Evolutionary conservation across 148 eudicot genomes (phyloP).

Genomic region (Beta vulgaris): DNA sequence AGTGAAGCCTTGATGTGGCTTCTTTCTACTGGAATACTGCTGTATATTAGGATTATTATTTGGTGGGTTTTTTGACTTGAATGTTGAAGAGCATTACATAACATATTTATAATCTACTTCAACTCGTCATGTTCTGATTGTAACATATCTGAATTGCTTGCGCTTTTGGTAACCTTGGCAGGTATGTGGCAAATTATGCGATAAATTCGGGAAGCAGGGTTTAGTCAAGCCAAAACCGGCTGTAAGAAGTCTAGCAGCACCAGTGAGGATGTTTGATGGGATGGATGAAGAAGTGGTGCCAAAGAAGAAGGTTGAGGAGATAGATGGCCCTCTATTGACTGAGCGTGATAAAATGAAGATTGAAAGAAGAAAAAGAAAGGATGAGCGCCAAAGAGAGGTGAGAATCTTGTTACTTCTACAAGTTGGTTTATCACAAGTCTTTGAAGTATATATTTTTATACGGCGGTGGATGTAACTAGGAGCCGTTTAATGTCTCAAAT

Average conservation of each 20-base stretch:
- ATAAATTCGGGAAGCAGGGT: constrained; percentile 95
- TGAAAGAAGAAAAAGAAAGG: constrained; percentile 93
- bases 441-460: not conserved
- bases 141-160: constrained; percentile 3
- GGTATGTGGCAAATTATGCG: constrained; percentile 78
- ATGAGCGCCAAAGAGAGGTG: constrained; percentile 98
- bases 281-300: constrained; percentile 80
- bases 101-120: no score
- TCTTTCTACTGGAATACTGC: not conserved
- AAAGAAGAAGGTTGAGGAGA: constrained; percentile 84
- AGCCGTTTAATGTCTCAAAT: not conserved
- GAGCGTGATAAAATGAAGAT: constrained; percentile 93
- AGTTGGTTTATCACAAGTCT: not conserved
- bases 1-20: not conserved
- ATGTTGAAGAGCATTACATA: not conserved
- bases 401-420: not conserved
- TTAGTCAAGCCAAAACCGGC: constrained; percentile 73
- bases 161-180: constrained; percentile 21
- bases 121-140: no score
- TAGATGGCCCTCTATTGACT: constrained; percentile 84
- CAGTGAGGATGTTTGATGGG: constrained; percentile 78
- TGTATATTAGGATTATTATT: no score
- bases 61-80: not conserved
- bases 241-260: constrained; percentile 85
- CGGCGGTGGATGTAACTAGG: not conserved